A percentile compares a stretch with the other conserved stretches of the same genome.
These are phyloP conservation scores for Cynanchum wilfordii DNA, from an alignment of 257 asterid genomes.

Conservation along the genomic window DNA sequence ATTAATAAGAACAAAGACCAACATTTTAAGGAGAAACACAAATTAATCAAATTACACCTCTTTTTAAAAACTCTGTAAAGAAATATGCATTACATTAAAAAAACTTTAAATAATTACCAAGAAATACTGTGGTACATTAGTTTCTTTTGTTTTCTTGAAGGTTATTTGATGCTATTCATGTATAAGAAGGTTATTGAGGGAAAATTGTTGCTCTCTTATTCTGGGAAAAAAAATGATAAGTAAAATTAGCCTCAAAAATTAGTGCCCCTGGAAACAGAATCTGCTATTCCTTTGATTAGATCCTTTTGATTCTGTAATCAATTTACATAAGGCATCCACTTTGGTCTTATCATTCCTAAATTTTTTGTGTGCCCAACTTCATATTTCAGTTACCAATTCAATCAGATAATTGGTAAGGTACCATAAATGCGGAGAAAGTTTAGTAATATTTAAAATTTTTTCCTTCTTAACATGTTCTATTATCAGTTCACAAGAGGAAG, in stretches of 20 bases:
- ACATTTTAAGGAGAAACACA: background rate
- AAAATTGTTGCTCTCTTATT: too few species aligned
- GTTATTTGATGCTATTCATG: background rate
- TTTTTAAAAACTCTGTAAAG: background rate
- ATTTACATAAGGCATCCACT: background rate
- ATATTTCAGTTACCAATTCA: background rate
- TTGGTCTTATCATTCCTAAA: background rate
- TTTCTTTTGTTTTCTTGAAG: background rate
- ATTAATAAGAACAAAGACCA: background rate
- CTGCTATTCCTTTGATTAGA: background rate
- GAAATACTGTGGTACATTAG: background rate
- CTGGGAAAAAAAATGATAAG: background rate
- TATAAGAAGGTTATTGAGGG: background rate
- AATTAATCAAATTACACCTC: background rate
- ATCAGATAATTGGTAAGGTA: background rate
- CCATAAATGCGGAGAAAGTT: background rate
- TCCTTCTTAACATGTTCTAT: background rate
- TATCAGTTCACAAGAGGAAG: conserved; percentile 61
- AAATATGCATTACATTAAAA: background rate
- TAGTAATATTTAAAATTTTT: background rate
- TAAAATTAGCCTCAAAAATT: background rate
- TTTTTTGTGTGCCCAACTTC: background rate
- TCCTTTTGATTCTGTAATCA: background rate
- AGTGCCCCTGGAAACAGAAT: background rate
- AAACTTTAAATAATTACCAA: background rate